Evolutionary conservation across 345 rosid species (phyloP), one percentile per base, ranked within the genome.

Genomic region (Hibiscus syriacus): DNA sequence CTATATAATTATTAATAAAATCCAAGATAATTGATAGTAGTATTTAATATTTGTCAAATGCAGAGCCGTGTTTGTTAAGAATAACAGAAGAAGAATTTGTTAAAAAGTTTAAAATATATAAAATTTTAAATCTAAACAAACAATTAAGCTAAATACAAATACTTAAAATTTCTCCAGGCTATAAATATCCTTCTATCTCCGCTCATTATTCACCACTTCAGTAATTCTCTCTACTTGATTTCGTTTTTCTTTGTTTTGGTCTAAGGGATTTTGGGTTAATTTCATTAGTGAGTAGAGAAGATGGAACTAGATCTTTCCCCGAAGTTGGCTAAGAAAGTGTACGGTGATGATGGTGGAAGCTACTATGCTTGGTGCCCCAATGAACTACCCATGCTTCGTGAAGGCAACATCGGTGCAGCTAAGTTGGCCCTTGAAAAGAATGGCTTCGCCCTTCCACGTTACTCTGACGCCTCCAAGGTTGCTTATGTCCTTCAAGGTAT

Each of bases 401-500:
- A 80, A 39, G 97, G 90, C 0, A 89, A 90, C 79, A 90, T 93
- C 20, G 98, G 96, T 5, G 97, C 98, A 4, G 87, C 96, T 32
- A 90, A 93, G 72, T 92, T 93, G 45, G 84, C 82, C 49, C 97
- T 93, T 2, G 87, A 82, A 77, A 90, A 87, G 82, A 23, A 80
- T 68, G 98, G 98, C 55, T 77, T 93, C 27, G 96, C 91, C 64
- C 86, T 89, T 64, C 98, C 97, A 74, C 79, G 87, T 7, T 93
- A 90, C 84, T 86, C 88, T 64, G 97, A 93, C 72, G 90, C 97
- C 19, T 73, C 90, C 7, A 90, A 85, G 82, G 96, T 93, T 55
- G 96, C 97, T 63, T 88, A 93, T 76, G 92, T 90, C 54, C 96
- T 93, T 62, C 96, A 82, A 80, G 98, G 97, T 93, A 43, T 6